Evolutionary conservation across 1,284 basidiomycete species (phyloP), one percentile per base, ranked within the genome.

Genomic region (Cystobasidium pallidum): DNA sequence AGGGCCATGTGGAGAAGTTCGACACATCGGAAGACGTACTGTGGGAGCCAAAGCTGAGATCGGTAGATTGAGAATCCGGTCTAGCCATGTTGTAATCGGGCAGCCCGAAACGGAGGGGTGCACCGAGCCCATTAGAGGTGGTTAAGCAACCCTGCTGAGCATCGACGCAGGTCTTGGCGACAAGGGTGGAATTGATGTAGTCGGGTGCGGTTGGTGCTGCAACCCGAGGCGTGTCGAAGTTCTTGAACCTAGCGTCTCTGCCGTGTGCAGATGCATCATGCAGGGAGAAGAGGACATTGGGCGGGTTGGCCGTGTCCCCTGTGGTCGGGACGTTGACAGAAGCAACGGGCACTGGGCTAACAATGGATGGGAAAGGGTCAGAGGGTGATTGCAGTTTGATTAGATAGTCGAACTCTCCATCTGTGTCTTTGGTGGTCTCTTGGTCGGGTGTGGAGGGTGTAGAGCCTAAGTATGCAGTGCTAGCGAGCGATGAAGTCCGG

Each of bases 361-460:
- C 54, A 21, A 57, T 57, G 32, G 54, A 34, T 1, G 54, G 54
- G 54, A 57, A 57, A 3, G 8, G 6, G 3, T 57, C 54, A 57
- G 2, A 19, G 15, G 54, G 54, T 6, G 54, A 57, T 1, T 24
- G 19, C 32, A 28, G 30, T n/a, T n/a, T 34, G 28, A 57, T 1
- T 32, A 57, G n/a, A 13, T 57, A n/a, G 54, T 57, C 30, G 26
- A 57, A 57, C 11, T 57, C 54, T 32, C 54, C 54, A 57, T 57
- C 54, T 1, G 54, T 32, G 28, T 57, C 54, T 21, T 57, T 57
- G 54, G n/a, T 32, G 19, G 24, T 7, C 19, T 57, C 54, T 57
- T 57, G 30, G 19, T 57, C 54, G 4, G 54, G 36, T 30, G 54
- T 57, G 15, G 54, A 32, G 15, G 54, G 54, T 57, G 54, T 57